Evolutionary conservation across 805 yeast genomes (phyloP).

Genomic region (Barnettozyma populi): DNA sequence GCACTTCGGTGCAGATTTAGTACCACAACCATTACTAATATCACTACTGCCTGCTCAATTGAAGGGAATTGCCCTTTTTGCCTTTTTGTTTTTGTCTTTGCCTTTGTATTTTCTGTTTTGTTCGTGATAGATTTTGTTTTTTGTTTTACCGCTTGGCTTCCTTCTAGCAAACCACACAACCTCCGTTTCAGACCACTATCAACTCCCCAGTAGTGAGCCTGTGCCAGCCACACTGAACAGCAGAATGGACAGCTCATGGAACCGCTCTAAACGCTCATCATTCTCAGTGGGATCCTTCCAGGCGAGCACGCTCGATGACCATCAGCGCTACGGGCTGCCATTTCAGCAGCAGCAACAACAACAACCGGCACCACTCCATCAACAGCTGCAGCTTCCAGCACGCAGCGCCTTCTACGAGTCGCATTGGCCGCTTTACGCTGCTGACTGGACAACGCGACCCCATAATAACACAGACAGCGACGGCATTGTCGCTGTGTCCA

Average conservation of each 20-base stretch:
- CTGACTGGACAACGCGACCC: slow-evolving; percentile 45
- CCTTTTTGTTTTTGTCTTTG: too few relatives aligned
- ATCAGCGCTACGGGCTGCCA: background rate
- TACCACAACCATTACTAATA: too few relatives aligned
- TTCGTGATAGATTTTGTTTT: too few relatives aligned
- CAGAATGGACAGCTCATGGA: slow-evolving; percentile 1
- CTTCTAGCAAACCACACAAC: too few relatives aligned
- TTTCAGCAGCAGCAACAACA: slow-evolving; percentile 7
- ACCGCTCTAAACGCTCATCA: slow-evolving; percentile 1
- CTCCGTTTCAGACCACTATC: too few relatives aligned
- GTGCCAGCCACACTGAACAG: background rate
- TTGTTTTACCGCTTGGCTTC: too few relatives aligned
- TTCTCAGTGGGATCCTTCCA: slow-evolving; percentile 3
- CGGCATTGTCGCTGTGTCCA: slow-evolving; percentile 52
- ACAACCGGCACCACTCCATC: too few relatives aligned
- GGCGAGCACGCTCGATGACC: background rate
- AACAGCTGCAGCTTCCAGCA: slow-evolving; percentile 20
- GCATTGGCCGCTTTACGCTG: slow-evolving; percentile 43
- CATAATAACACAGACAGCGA: slow-evolving; percentile 32
- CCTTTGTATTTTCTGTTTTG: too few relatives aligned
- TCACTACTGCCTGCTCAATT: too few relatives aligned
- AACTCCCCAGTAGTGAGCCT: too few relatives aligned
- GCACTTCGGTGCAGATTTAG: too few relatives aligned
- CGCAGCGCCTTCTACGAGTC: slow-evolving; percentile 41
- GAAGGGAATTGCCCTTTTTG: too few relatives aligned